phyloP scores from a whole-genome alignment of 2,329 filamentous ascomycete species.

The Trichophyton equinum region DNA sequence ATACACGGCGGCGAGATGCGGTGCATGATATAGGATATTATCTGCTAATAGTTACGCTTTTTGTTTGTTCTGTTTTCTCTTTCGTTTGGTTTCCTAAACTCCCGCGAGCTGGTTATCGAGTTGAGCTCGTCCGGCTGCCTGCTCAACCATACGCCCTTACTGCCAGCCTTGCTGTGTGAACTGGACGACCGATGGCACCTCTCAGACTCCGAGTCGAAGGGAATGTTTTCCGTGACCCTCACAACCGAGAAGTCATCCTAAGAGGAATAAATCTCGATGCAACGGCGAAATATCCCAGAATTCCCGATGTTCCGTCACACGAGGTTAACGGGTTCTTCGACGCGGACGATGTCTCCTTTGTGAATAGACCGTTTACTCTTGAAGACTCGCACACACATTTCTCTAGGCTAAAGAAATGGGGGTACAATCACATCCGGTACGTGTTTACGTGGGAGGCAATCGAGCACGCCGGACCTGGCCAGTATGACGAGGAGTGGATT shows the following conservation, averaged over 20 bases:
- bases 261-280: constrained; percentile 89
- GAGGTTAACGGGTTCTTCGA: constrained; percentile 72
- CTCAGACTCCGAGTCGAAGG: constrained; percentile 75
- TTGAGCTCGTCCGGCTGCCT: background rate
- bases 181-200: constrained; percentile 47
- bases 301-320: constrained; percentile 71
- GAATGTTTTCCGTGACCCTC: constrained; percentile 64
- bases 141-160: background rate
- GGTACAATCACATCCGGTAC: constrained; percentile 94
- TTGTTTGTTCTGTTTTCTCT: background rate
- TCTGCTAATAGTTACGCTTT: background rate
- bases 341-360: constrained; percentile 81
- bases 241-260: constrained; percentile 74
- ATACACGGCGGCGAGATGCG: background rate
- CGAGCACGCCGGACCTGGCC: constrained; percentile 77
- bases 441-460: constrained; percentile 99
- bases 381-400: constrained; percentile 81
- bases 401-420: constrained; percentile 69
- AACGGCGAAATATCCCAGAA: constrained; percentile 78
- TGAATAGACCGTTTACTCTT: constrained; percentile 68
- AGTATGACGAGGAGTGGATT: constrained; percentile 90
- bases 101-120: background rate
- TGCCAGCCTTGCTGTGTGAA: background rate
- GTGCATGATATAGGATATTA: background rate
- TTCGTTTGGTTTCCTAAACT: background rate